A percentile compares a stretch with the other conserved stretches of the same genome.
Evolutionary conservation across 2,329 filamentous ascomycete species (phyloP).

Genomic region (Rhynchosporium secalis): DNA sequence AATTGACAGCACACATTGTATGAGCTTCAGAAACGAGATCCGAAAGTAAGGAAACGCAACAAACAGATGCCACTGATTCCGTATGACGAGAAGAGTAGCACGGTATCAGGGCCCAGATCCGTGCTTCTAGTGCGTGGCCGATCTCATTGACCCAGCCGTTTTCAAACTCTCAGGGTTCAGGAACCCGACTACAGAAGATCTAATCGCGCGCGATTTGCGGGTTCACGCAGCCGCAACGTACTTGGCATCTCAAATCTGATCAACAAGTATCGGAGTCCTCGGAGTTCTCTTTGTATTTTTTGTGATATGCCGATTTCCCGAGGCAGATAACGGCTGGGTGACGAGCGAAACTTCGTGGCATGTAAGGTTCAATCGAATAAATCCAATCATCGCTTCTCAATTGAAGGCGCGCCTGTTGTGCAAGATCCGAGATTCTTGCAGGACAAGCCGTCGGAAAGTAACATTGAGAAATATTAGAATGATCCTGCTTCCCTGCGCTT

Average conservation of each 20-base stretch:
- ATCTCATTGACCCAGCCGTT: neutral
- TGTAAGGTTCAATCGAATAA: no score
- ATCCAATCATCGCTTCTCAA: no score
- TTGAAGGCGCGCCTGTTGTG: no score
- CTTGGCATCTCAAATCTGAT: neutral
- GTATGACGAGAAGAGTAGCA: neutral
- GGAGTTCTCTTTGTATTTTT: no score
- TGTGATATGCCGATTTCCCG: neutral
- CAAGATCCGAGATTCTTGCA: no score
- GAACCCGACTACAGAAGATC: neutral
- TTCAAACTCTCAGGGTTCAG: neutral
- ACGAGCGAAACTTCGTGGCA: no score
- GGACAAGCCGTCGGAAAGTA: no score
- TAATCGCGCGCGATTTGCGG: neutral
- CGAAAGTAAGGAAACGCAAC: neutral
- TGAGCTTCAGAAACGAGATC: neutral
- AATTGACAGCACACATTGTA: neutral
- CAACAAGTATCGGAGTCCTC: no score
- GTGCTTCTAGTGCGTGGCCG: conserved; percentile 1
- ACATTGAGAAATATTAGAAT: no score
- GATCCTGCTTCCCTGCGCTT: no score
- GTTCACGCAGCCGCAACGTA: neutral
- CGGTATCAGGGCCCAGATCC: neutral
- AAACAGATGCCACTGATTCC: neutral
- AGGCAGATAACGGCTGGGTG: neutral